Evolutionary conservation across 176 grass and related monocot genomes (phyloP), one percentile per base, ranked within the genome.

Genomic region (Melocanna baccifera): DNA sequence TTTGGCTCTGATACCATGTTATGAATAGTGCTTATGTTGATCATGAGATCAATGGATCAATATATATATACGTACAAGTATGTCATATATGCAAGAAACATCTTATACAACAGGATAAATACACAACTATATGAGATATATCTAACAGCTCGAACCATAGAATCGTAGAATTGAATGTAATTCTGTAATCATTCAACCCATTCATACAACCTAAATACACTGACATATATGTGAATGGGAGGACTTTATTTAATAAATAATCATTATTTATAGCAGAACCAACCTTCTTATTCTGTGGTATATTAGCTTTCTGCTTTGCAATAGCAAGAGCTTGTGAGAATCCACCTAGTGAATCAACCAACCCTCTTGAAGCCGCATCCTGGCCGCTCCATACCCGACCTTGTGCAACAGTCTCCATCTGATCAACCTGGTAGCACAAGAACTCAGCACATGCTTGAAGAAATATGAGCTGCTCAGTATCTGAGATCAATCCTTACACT

Each of bases 361-460:
- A 92, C 76, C 96, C 96, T 86, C 88, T 91, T 63, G 93, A 92
- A 63, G 85, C 86, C 14, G 93, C 93, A 86, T 96, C 96, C 83
- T 92, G 91, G 86, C 96, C 90, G 6, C 89, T 92, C 96, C 96
- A 99, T 28, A 99, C 96, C 56, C 93, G 88, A 79, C 96, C 96
- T 92, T 99, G 96, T 32, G 96, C 96, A 88, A 99, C 88, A 84
- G 23, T 91, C 73, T 99, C 96, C 96, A 99, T 99, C 58, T 96
- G 83, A 84, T 96, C 93, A 76, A 94, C 71, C 96, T 99, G 86
- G 82, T 88, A 64, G 81, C 47, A 79, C 66, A 88, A 79, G 39
- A 83, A 77, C 56, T 86, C 69, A 78, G 48, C 61, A 88, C 42
- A 75, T 34, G 37, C 22, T 84, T 59, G 28, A 85, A 66, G 83